Conservation (phyloP, 495 filamentous ascomycete species). For the Daldinia decipiens region DNA sequence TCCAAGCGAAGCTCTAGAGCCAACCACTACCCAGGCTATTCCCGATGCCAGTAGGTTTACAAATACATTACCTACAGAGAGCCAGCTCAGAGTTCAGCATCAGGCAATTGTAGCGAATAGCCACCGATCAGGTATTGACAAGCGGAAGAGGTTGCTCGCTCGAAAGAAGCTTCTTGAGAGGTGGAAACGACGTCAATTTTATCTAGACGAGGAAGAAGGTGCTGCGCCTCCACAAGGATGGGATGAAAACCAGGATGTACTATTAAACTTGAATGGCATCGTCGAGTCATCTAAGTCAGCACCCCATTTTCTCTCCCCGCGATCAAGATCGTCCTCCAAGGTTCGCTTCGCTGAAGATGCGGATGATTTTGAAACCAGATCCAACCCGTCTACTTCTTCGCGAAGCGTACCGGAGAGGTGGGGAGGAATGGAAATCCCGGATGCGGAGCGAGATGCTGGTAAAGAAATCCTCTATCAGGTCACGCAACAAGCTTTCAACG, state of each 20-base stretch:
- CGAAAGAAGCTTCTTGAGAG: constrained; percentile 71
- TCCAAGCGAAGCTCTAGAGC: constrained; percentile 5
- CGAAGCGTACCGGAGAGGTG: constrained; percentile 83
- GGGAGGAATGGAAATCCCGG: constrained; percentile 84
- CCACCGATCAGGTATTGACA: constrained; percentile 36
- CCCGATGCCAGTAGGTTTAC: constrained; percentile 47
- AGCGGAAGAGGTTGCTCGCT: constrained; percentile 46
- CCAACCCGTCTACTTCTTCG: constrained; percentile 82
- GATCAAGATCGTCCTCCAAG: constrained; percentile 86
- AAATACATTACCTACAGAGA: constrained; percentile 44
- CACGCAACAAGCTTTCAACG: constrained; percentile 89
- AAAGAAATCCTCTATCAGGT: constrained; percentile 92
- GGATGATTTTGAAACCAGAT: constrained; percentile 76
- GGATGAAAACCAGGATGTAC: constrained; percentile 69
- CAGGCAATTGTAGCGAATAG: constrained; percentile 36
- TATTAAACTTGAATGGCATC: constrained; percentile 53
- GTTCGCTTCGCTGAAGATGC: constrained; percentile 83
- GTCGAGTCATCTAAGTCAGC: constrained; percentile 55
- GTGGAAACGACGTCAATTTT: constrained; percentile 78
- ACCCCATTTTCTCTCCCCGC: constrained; percentile 63
- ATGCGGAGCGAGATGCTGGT: constrained; percentile 81
- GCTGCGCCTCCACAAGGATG: constrained; percentile 70
- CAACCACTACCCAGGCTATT: constrained; percentile 22
- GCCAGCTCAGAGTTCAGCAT: constrained; percentile 40
- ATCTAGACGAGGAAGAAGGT: constrained; percentile 83